phyloP scores from a whole-genome alignment of 2,329 filamentous ascomycete genomes.

The Xylariomycetidae sp. region DNA sequence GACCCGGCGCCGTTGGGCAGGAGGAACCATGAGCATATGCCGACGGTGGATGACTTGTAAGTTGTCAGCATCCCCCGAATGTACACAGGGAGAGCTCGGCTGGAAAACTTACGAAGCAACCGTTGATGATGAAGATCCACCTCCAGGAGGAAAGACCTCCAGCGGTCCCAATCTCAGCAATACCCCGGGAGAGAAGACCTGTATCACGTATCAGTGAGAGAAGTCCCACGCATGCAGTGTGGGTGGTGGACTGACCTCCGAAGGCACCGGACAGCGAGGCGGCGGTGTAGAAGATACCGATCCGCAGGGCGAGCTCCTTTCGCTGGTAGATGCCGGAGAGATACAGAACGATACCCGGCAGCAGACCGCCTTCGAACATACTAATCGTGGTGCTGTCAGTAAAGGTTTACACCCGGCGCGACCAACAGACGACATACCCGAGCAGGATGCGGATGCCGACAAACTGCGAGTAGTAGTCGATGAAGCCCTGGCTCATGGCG shows the following conservation, averaged over 20 bases:
- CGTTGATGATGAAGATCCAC: conserved; percentile 61
- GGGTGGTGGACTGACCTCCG: conserved; percentile 46
- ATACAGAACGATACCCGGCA: conserved; percentile 65
- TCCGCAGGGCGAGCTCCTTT: conserved; percentile 55
- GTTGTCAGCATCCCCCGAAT: conserved; percentile 1
- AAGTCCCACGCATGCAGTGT: too few relatives aligned
- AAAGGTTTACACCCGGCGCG: not conserved
- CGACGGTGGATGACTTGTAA: conserved; percentile 49
- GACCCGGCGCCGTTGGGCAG: conserved; percentile 53
- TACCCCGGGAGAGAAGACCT: conserved; percentile 55
- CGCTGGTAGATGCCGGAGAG: conserved; percentile 59
- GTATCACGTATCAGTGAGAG: not conserved
- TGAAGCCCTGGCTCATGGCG: conserved; percentile 53
- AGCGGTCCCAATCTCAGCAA: conserved; percentile 53
- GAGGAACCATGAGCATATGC: conserved; percentile 44
- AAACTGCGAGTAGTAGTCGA: conserved; percentile 51
- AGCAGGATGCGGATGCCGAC: conserved; percentile 57
- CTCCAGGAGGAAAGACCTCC: conserved; percentile 54
- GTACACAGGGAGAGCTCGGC: not conserved
- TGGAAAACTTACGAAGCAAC: conserved; percentile 39
- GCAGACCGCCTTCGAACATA: conserved; percentile 59
- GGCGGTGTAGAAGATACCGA: conserved; percentile 65
- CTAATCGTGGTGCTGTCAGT: conserved; percentile 21
- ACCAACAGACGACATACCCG: conserved; percentile 23
- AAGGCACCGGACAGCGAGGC: conserved; percentile 62